A percentile compares a stretch with the other conserved stretches of the same genome.
These are phyloP conservation scores for Fusarium bulbicola DNA, from an alignment of 2,329 filamentous ascomycete genomes.

Conservation along the genomic window DNA sequence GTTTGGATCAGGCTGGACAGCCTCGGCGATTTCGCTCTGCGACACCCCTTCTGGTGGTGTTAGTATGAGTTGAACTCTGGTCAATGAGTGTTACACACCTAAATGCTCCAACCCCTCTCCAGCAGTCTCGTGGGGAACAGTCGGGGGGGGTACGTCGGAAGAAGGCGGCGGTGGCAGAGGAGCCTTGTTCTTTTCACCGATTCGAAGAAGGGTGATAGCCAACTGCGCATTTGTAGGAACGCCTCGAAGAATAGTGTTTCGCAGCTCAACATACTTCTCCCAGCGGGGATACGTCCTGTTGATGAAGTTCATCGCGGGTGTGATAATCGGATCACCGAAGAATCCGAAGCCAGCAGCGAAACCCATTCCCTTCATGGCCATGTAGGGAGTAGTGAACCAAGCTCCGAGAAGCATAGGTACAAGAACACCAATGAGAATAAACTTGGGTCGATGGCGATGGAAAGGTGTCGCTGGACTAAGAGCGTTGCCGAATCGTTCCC, in stretches of 20 bases:
- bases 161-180: slow-evolving; percentile 72
- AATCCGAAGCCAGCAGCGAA: slow-evolving; percentile 78
- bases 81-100: slow-evolving; percentile 40
- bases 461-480: slow-evolving; percentile 73
- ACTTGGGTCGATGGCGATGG: slow-evolving; percentile 59
- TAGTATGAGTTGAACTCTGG: slow-evolving; percentile 3
- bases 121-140: slow-evolving; percentile 56
- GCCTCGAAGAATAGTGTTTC: slow-evolving; percentile 80
- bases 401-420: slow-evolving; percentile 62
- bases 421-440: slow-evolving; percentile 64
- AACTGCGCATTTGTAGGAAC: slow-evolving; percentile 89
- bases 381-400: slow-evolving; percentile 64
- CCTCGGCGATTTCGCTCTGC: slow-evolving; percentile 71
- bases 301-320: slow-evolving; percentile 65
- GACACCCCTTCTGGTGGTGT: slow-evolving; percentile 57
- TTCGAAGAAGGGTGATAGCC: slow-evolving; percentile 80
- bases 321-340: slow-evolving; percentile 81
- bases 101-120: slow-evolving; percentile 49
- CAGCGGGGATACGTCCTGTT: slow-evolving; percentile 74
- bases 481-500: slow-evolving; percentile 62
- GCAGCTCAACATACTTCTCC: slow-evolving; percentile 77
- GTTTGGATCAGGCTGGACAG: slow-evolving; percentile 59
- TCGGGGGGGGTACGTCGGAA: slow-evolving; percentile 47
- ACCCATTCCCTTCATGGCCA: slow-evolving; percentile 70
- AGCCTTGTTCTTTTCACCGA: slow-evolving; percentile 83